Evolutionary conservation across 495 filamentous ascomycete genomes (phyloP).

Genomic region (Penicillium coffeae): DNA sequence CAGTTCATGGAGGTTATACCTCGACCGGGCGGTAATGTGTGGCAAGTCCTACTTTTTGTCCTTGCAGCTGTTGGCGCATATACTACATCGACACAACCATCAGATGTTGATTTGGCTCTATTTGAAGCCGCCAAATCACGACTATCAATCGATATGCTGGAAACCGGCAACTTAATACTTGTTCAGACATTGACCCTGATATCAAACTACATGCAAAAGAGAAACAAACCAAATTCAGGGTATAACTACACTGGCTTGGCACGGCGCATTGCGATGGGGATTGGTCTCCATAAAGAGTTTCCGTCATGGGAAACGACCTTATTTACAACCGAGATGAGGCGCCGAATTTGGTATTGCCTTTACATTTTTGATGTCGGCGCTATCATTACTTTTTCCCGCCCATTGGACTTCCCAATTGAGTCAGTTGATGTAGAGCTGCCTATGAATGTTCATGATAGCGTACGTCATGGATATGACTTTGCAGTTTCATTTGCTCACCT

Average conservation of each 20-base stretch:
- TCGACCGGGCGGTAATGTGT: conserved; percentile 10
- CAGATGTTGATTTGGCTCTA: conserved; percentile 9
- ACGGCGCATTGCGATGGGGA: conserved; percentile 20
- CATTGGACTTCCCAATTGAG: conserved; percentile 16
- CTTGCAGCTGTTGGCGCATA: conserved; percentile 13
- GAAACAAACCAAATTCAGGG: conserved; percentile 20
- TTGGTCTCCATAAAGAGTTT: conserved; percentile 20
- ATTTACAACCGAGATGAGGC: conserved; percentile 12
- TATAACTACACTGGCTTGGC: conserved; percentile 22
- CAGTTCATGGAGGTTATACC: conserved; percentile 20
- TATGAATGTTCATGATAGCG: conserved; percentile 17
- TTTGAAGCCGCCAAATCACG: conserved; percentile 18
- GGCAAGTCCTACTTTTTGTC: conserved; percentile 17
- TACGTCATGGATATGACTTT: too few relatives aligned
- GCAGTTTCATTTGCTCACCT: too few relatives aligned
- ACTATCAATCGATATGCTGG: conserved; percentile 18
- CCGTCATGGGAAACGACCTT: conserved; percentile 4
- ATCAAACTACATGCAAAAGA: conserved; percentile 20
- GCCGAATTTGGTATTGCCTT: conserved; percentile 16
- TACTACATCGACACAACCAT: conserved; percentile 7
- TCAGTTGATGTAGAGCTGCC: conserved; percentile 16
- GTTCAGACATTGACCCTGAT: conserved; percentile 15
- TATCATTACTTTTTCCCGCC: conserved; percentile 18
- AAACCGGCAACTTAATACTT: conserved; percentile 14
- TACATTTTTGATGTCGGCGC: conserved; percentile 19